phyloP scores from a whole-genome alignment of 73 alveolate species.

The Tetrahymena thermophila region DNA sequence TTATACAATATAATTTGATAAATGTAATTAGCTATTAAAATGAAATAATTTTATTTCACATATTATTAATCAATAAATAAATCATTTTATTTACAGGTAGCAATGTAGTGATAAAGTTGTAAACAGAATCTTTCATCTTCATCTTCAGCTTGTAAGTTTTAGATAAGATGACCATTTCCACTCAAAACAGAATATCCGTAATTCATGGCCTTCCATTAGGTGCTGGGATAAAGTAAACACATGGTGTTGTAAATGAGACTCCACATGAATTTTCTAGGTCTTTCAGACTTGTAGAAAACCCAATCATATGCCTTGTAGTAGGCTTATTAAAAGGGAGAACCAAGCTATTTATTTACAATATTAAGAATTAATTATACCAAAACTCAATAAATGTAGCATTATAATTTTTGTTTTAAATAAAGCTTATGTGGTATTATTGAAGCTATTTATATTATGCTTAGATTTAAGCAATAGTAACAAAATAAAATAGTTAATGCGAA shows the following conservation, averaged over 20 bases:
- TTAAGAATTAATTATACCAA: too few species aligned
- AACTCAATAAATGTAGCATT: not conserved
- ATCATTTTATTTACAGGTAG: not conserved
- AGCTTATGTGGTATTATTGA: too few species aligned
- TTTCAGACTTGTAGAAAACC: conserved; percentile 51
- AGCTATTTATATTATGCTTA: not conserved
- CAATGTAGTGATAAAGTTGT: conserved; percentile 61
- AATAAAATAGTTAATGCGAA: not conserved
- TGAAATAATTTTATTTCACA: not conserved
- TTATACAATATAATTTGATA: not conserved
- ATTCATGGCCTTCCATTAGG: conserved; percentile 59
- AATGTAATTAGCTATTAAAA: not conserved
- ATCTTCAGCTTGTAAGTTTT: conserved; percentile 41
- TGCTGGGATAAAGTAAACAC: conserved; percentile 41
- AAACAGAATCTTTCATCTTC: conserved; percentile 48
- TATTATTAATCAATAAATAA: not conserved
- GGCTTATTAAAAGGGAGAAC: not conserved
- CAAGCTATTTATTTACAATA: not conserved
- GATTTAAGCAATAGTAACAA: too few species aligned
- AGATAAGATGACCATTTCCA: conserved; percentile 54
- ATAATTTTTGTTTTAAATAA: too few species aligned
- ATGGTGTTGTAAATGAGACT: conserved; percentile 49
- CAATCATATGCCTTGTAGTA: conserved; percentile 31
- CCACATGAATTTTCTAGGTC: conserved; percentile 61
- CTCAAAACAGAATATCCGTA: conserved; percentile 70